Conservation (phyloP, 1,139 yeast genomes). For the Debaryomyces fabryi region DNA sequence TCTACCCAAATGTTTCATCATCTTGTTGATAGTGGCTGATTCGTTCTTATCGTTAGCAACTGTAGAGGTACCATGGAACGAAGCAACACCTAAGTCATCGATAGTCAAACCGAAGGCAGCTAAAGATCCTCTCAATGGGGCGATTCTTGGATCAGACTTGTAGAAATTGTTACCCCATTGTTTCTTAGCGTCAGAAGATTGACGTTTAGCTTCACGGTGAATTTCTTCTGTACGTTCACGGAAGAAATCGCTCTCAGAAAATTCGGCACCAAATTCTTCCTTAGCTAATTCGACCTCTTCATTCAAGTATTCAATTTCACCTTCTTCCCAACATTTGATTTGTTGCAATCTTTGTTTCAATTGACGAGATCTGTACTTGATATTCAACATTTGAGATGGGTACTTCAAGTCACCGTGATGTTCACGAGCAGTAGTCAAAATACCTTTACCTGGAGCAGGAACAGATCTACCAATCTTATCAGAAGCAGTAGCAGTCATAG, state of each 20-base stretch:
- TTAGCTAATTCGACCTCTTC: slow-evolving; percentile 59
- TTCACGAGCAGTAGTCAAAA: slow-evolving; percentile 96
- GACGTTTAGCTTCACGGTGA: slow-evolving; percentile 80
- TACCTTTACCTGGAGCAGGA: slow-evolving; percentile 99
- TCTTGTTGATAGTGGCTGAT: slow-evolving; percentile 83
- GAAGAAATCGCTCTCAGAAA: slow-evolving; percentile 58
- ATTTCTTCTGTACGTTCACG: slow-evolving; percentile 88
- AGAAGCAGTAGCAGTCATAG: slow-evolving; percentile 93
- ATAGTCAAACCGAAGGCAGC: slow-evolving; percentile 91
- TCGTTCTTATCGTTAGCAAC: slow-evolving; percentile 98
- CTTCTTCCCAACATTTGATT: slow-evolving; percentile 82
- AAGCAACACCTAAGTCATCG: slow-evolving; percentile 94
- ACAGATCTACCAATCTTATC: slow-evolving; percentile 99
- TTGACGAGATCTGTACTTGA: slow-evolving; percentile 94
- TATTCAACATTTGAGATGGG: slow-evolving; percentile 80
- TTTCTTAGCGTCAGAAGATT: slow-evolving; percentile 84
- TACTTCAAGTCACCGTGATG: slow-evolving; percentile 80
- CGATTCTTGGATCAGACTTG: slow-evolving; percentile 87
- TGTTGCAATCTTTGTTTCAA: slow-evolving; percentile 76
- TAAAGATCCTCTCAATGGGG: slow-evolving; percentile 96
- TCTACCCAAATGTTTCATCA: slow-evolving; percentile 96
- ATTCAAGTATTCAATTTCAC: slow-evolving; percentile 62
- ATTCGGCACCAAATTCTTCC: slow-evolving; percentile 63
- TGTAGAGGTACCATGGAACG: slow-evolving; percentile 99
- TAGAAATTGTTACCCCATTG: slow-evolving; percentile 97